Evolutionary conservation across 2,329 filamentous ascomycete genomes (phyloP), one percentile per base, ranked within the genome.

Genomic region (Curvularia verruculosa): DNA sequence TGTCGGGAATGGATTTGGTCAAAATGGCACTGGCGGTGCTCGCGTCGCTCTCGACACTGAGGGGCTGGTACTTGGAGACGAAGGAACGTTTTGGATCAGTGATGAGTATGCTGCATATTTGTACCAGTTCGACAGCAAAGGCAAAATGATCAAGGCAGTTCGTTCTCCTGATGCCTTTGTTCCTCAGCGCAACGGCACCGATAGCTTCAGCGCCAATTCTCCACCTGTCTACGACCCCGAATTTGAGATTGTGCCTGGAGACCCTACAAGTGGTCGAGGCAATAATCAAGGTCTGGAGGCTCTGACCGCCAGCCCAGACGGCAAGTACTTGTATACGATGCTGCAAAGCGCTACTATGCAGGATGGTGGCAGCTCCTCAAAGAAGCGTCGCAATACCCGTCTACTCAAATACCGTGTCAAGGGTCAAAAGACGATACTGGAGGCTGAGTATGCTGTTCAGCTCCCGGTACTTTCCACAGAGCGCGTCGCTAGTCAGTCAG

Each of bases 201-300:
- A 84, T 40, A 78, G 84, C 64, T 91, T 90, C 80, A 85, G 82
- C 49, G 84, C 88, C 10, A 81, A 87, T 64, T 87, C 83, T 12
- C 84, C 88, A 0, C 87, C 87, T 3, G 77, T 84, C 47, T 90
- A 89, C 68, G 72, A 85, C 50, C 78, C 79, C 0, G 71, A 80
- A 13, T 69, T 80, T 15, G 69, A 76, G 9, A 80, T 85, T 2
- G 75, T 72, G 2, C 88, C 88, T 0, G 79, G 77, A 13, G 80
- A 88, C 61, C 85, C 87, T 0, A 79, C 81, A 1, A 82, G 82
- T 0, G 89, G 89, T 12, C 83, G 89, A 19, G 79, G 82, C 52
- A 91, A 92, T 73, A 92, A 92, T 73, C 88, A 90, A 70, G 89
- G 89, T n/a, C 85, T 91, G 47, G 89, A 92, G 74, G 88, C 86